Conservation (phyloP, 441 rosid species). For the Eutrema salsugineum region DNA sequence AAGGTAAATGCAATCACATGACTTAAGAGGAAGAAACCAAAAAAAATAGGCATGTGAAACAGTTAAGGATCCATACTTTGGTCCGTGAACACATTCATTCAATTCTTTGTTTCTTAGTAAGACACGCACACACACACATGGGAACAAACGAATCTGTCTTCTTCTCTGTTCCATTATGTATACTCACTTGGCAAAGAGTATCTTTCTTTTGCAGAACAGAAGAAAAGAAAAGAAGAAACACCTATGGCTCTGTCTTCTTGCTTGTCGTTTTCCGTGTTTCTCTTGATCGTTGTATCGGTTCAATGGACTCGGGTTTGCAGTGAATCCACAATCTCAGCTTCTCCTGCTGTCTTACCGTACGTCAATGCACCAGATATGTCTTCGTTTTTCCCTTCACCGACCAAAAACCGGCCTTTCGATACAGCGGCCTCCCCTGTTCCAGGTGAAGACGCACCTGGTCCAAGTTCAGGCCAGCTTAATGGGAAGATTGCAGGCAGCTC, state of each 20-base stretch:
- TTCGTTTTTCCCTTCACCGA: conserved; percentile 64
- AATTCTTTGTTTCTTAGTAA: conserved; percentile 22
- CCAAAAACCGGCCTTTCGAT: conserved; percentile 23
- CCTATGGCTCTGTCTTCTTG: conserved; percentile 37
- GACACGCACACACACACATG: conserved; percentile 16
- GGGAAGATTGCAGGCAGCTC: conserved; percentile 46
- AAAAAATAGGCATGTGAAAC: conserved; percentile 25
- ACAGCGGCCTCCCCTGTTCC: conserved; percentile 41
- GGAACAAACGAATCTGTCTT: conserved; percentile 17
- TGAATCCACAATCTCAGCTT: conserved; percentile 47
- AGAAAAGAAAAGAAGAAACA: conserved; percentile 21
- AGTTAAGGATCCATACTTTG: conserved; percentile 27
- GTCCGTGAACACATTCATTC: conserved; percentile 39
- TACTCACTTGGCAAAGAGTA: conserved; percentile 19
- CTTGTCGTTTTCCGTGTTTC: conserved; percentile 22
- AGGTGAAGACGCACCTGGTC: conserved; percentile 40
- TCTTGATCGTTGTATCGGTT: conserved; percentile 30
- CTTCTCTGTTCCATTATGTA: conserved; percentile 17
- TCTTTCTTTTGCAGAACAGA: conserved; percentile 31
- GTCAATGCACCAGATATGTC: conserved; percentile 53
- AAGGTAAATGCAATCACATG: conserved; percentile 31
- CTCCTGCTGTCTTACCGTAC: conserved; percentile 53
- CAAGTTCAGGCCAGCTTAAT: conserved; percentile 48
- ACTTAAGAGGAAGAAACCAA: conserved; percentile 15
- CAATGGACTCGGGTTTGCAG: conserved; percentile 25